Evolutionary conservation across 768 basidiomycete genomes (phyloP), one percentile per base, ranked within the genome.

Genomic region (Suillus variegatus): DNA sequence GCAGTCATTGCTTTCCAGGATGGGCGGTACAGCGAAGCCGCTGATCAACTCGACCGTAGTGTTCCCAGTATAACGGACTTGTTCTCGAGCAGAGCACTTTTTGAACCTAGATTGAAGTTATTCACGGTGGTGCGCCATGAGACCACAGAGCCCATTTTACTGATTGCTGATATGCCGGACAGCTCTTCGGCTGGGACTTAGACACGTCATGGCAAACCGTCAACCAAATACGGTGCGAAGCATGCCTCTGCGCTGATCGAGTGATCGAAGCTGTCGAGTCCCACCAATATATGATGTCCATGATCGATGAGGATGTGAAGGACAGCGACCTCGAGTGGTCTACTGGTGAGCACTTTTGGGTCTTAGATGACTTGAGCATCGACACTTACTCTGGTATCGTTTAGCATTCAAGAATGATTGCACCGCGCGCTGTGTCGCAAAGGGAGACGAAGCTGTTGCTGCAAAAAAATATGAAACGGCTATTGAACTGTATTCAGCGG

Each of bases 401-500:
- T 22, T 8, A 57, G 56, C 13, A 4, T 57, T 57, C 36, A 57
- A 22, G 56, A 6, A 57, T 8, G 13, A 38, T 8, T 57, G 56
- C 22, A n/a, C n/a, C 22, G 56, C 56, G 22, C 36, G 35, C 8
- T 57, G 36, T 38, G 7, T 57, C 22, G 22, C 56, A n/a, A 57
- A 16, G 36, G 56, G 56, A 57, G 36, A 38, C 22, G 56, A 36
- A 3, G 56, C 56, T 16, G n/a, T 57, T 16, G 14, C 56, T 40
- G 22, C 36, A 6, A 40, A 22, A 7, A 40, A 57, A 6, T 57
- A 38, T 10, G n/a, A 40, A 8, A 22, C 22, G 14, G 56, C 56
- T 40, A 57, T 57, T 57, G 56, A 57, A 22, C 14, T 57, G 4
- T 57, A 57, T 20, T 57, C 56, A 22, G 56, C 35, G 7, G 56